Evolutionary conservation across 2,329 filamentous ascomycete species (phyloP), one percentile per base, ranked within the genome.

Genomic region (Talaromyces sp.): DNA sequence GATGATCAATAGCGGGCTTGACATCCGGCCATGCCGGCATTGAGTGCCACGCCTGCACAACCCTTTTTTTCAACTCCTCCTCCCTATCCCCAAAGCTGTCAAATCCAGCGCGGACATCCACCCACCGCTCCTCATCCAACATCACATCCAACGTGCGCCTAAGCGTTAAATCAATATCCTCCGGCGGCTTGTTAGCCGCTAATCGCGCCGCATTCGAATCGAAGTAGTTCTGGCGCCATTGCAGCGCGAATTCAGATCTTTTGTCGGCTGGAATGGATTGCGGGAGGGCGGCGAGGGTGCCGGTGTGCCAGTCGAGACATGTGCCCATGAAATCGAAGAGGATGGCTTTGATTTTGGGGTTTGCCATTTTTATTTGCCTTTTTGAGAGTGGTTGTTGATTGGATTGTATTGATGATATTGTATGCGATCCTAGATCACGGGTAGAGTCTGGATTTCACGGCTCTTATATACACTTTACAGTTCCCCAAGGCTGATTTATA

Each of bases 251-350:
- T 13, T 62, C 67, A 7, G 78, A 82, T 11, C 76, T 71, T 11
- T 73, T 70, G 0, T 68, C 59, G 22, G 70, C 39, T 7, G 77
- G 64, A 27, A 83, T 73, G 0, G 71, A 67, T 2, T 68, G 8
- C 1, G 81, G 82, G 2, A 81, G 69, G 3, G 75, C 70, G 19
- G 70, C 33, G n/a, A 77, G 67, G 10, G 80, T 74, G 43, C 76
- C 76, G 56, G 70, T 72, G 66, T 86, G 83, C 84, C 83, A 86
- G 71, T 87, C 79, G 3, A 84, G 81, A 67, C 84, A 86, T 31
- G 84, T 86, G 27, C 85, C 84, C 84, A 86, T 86, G 69, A 86
- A 83, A 73, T 86, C 82, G 73, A 86, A 86, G 68, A 85, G 81
- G 49, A 85, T 75, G 3, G 81, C 83, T 71, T 81, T 83, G 65